Conservation (phyloP, 306 rosid genomes). For the Vachellia collinsii region DNA sequence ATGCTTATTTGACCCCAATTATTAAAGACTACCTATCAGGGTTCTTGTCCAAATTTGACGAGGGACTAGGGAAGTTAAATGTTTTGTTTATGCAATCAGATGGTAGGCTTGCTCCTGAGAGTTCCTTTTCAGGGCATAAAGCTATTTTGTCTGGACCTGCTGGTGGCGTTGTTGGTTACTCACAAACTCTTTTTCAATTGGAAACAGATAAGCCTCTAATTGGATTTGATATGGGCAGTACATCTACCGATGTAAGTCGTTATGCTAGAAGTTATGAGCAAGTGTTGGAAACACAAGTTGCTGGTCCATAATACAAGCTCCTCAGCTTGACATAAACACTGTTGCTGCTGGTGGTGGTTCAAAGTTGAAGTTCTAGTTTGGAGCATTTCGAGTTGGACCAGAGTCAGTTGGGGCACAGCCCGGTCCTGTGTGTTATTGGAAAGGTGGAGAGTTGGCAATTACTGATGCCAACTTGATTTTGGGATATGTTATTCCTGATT, state of each 20-base stretch:
- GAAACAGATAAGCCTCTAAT: conserved; percentile 87
- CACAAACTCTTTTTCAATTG: conserved; percentile 83
- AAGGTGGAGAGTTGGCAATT: conserved; percentile 90
- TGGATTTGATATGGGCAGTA: conserved; percentile 99
- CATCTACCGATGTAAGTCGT: conserved; percentile 97
- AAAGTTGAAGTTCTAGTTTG: conserved; percentile 85
- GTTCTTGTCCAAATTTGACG: conserved; percentile 86
- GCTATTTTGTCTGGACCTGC: conserved; percentile 98
- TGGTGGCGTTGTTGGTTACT: conserved; percentile 97
- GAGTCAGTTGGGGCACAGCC: conserved; percentile 99
- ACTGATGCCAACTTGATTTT: conserved; percentile 93
- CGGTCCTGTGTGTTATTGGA: conserved; percentile 93
- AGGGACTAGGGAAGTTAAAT: conserved; percentile 69
- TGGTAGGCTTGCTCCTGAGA: conserved; percentile 97
- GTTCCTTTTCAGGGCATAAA: conserved; percentile 89
- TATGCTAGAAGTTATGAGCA: conserved; percentile 93
- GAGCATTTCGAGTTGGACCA: conserved; percentile 87
- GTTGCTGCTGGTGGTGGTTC: conserved; percentile 99
- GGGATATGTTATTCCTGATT: conserved; percentile 89
- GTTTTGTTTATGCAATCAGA: conserved; percentile 98
- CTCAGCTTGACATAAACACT: conserved; percentile 95
- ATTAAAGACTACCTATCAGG: conserved; percentile 93
- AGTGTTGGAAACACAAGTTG: conserved; percentile 90
- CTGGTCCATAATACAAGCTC: conserved; percentile 94
- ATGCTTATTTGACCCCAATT: conserved; percentile 96